phyloP scores from a whole-genome alignment of 2,329 filamentous ascomycete species.

The Monosporascus sp. region DNA sequence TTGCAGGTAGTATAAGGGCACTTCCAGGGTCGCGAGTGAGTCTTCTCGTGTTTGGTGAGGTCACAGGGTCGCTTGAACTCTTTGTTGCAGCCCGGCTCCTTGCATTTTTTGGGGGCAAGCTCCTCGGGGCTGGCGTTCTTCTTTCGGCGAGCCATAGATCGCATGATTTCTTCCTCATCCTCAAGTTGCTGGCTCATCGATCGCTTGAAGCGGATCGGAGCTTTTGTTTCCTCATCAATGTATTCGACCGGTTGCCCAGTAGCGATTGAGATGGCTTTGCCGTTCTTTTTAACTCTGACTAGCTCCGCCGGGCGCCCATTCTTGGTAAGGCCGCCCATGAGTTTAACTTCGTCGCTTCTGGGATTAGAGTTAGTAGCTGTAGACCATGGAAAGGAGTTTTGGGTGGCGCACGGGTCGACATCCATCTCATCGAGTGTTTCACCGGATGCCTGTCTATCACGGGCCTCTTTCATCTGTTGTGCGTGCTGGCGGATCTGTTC shows the following conservation, averaged over 20 bases:
- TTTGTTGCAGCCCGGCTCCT: conserved; percentile 73
- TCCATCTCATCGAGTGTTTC: conserved; percentile 53
- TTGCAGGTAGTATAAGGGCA: conserved; percentile 80
- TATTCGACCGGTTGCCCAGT: conserved; percentile 60
- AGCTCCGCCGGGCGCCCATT: conserved; percentile 82
- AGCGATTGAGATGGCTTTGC: conserved; percentile 72
- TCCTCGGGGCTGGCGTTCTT: conserved; percentile 87
- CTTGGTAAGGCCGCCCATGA: conserved; percentile 75
- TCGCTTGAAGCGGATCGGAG: conserved; percentile 55
- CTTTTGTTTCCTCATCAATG: conserved; percentile 42
- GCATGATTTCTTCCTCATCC: conserved; percentile 77
- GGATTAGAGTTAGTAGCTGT: conserved; percentile 18
- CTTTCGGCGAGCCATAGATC: conserved; percentile 93
- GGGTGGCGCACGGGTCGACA: conserved; percentile 49
- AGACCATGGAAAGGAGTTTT: background rate
- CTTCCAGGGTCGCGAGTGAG: conserved; percentile 94
- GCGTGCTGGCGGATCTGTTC: conserved; percentile 92
- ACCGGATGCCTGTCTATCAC: conserved; percentile 55
- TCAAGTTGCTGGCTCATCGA: conserved; percentile 65
- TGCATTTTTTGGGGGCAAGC: conserved; percentile 73
- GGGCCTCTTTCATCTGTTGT: conserved; percentile 71
- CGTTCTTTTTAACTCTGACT: conserved; percentile 75
- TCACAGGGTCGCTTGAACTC: conserved; percentile 97
- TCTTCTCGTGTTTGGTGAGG: conserved; percentile 97
- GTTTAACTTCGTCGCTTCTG: conserved; percentile 64